Base-by-base conservation (phyloP, 768 basidiomycete species). In the Fistulinella prunicolor region DNA sequence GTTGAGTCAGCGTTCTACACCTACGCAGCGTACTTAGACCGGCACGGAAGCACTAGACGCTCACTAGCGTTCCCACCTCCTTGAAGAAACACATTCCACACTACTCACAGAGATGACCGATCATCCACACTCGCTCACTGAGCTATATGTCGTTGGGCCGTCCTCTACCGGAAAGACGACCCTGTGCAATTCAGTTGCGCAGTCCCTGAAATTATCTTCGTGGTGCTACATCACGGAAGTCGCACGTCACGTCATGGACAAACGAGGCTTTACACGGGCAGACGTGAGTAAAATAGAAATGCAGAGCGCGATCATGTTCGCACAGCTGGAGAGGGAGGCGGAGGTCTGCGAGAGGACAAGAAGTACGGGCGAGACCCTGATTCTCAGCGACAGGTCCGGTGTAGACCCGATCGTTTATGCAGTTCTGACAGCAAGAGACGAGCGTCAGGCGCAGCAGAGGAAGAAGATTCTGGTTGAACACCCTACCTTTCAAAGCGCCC, bases 151-250 rank as follows among this genome's bases (percentile, higher is more conserved):
- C 36, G 63, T 81, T 39, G 80, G 79, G 6, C 79, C 80, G 23
- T 76, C 80, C 63, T 83, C 83, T 14, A 80, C 80, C 12, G 85
- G 85, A n/a, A 87, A 86, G 63, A 82, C 84, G 21, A 85, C 83
- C 0, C 71, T 85, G 3, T 84, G 81, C 60, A 62, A 73, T 29
- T 79, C 80, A 2, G 61, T 85, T 0, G 73, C 73, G 0, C 53
- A 67, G 38, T 67, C 69, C 30, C 56, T 83, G 9, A 63, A 66
- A 1, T 49, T 86, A 24, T 44, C 53, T 2, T 56, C 58, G 16
- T 47, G 60, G 24, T 73, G 71, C 24, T 75, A 75, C 47, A 74
- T 87, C 48, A 78, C 69, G 20, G 85, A 87, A 62, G 78, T 83
- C 19, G 85, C 85, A 3, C 71, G 85, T 23, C 61, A 67, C 21